Percentiles rank a stretch among this genome's conserved stretches.
phyloP scores from a whole-genome alignment of 2,329 filamentous ascomycete species.

The Phialocephala subalpina region DNA sequence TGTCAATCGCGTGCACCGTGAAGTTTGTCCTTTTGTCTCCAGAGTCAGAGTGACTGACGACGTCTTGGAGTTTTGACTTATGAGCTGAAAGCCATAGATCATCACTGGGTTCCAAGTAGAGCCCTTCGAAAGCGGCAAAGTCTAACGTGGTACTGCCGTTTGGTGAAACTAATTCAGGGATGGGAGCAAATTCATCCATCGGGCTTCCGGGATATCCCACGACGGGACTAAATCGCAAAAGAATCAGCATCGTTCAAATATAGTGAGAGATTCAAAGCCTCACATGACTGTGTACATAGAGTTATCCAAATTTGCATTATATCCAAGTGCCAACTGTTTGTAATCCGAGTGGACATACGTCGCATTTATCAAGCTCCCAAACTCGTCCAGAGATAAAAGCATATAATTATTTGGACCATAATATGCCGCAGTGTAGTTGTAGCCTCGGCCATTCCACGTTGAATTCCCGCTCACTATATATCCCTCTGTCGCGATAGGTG shows the following conservation, averaged over 20 bases:
- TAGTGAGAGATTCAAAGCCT: neutral
- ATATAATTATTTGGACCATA: neutral
- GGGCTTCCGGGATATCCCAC: neutral
- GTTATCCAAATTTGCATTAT: neutral
- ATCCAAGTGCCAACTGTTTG: neutral
- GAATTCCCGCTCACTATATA: neutral
- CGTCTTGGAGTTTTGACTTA: neutral
- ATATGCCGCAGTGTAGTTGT: neutral
- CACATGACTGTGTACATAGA: neutral
- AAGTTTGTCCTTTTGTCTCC: neutral
- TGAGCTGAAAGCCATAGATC: constrained; percentile 7
- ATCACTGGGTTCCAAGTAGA: neutral
- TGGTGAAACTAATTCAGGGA: neutral
- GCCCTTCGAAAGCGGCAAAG: neutral
- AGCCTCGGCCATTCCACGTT: neutral
- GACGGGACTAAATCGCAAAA: neutral
- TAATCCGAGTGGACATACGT: neutral
- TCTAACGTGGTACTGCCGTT: neutral
- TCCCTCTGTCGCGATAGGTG: neutral
- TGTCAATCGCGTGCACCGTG: neutral
- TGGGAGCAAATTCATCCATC: neutral
- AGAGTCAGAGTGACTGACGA: neutral
- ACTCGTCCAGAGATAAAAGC: neutral
- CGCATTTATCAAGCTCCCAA: neutral
- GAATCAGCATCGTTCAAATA: neutral